Evolutionary conservation across 257 asterid species (phyloP).

Genomic region (Buddleja alternifolia): DNA sequence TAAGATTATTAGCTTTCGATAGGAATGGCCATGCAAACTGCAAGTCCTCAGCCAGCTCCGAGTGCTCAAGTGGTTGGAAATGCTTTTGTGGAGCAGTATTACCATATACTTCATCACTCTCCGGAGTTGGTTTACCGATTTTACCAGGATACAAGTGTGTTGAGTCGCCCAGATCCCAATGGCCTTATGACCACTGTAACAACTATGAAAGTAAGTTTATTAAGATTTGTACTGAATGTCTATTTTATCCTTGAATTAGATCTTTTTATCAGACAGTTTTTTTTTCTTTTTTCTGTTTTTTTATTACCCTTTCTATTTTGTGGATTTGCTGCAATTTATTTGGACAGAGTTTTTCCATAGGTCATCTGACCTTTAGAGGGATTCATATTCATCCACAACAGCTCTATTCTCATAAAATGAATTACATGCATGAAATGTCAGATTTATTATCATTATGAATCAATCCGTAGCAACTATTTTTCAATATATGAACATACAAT

Average conservation of each 20-base stretch:
- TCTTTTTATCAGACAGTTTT: not conserved
- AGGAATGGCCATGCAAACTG: slow-evolving; percentile 74
- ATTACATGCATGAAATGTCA: not conserved
- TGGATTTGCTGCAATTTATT: not conserved
- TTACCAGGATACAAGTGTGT: slow-evolving; percentile 73
- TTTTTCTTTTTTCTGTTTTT: too few species aligned
- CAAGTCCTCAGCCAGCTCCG: slow-evolving; percentile 53
- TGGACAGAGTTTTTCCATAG: slow-evolving; percentile 15
- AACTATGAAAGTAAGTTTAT: slow-evolving; percentile 72
- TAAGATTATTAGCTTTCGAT: slow-evolving; percentile 24
- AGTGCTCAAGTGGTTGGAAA: slow-evolving; percentile 90
- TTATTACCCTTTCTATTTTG: slow-evolving; percentile 3
- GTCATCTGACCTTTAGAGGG: not conserved
- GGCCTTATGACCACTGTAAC: slow-evolving; percentile 79
- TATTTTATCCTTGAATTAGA: not conserved
- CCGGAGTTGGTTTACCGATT: slow-evolving; percentile 80
- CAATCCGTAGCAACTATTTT: not conserved
- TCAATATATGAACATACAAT: not conserved
- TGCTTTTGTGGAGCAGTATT: slow-evolving; percentile 96
- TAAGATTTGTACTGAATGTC: not conserved
- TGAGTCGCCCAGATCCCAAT: slow-evolving; percentile 80
- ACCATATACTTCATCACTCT: slow-evolving; percentile 76
- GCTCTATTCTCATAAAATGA: not conserved
- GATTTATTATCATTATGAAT: slow-evolving; percentile 9
- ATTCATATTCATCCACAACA: not conserved